Evolutionary conservation across 1,284 basidiomycete species (phyloP).

Genomic region (Lentinula novae-zelandiae): DNA sequence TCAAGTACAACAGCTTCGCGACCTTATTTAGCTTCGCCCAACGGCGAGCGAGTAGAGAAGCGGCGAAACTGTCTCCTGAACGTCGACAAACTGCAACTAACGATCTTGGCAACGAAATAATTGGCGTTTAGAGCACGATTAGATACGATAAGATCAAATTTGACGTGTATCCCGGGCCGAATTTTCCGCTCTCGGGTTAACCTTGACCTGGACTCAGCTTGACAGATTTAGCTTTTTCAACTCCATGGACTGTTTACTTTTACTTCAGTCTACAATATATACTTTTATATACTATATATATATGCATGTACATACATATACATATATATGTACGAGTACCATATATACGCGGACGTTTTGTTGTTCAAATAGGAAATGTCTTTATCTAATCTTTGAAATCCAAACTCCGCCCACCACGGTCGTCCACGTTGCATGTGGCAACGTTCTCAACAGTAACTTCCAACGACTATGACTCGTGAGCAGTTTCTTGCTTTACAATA

Average conservation of each 20-base stretch:
- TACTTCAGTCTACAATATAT: too few relatives aligned
- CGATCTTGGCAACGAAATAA: not conserved
- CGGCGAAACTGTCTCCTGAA: not conserved
- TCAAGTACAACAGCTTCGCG: too few relatives aligned
- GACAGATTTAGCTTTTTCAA: not conserved
- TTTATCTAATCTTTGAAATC: not conserved
- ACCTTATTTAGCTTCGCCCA: too few relatives aligned
- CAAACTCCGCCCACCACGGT: not conserved
- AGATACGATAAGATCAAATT: not conserved
- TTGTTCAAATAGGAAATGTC: not conserved
- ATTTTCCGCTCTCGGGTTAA: not conserved
- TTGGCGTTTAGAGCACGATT: not conserved
- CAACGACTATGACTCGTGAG: conserved; percentile 14
- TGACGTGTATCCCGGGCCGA: not conserved
- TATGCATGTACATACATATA: too few relatives aligned
- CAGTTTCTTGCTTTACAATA: not conserved
- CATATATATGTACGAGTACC: not conserved
- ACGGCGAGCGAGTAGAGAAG: not conserved
- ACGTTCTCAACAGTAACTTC: not conserved
- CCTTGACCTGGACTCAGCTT: not conserved
- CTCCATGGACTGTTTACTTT: not conserved
- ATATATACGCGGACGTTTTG: not conserved
- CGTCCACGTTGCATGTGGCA: not conserved
- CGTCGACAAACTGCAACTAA: not conserved
- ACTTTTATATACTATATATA: too few relatives aligned